Base-by-base conservation (phyloP, 768 basidiomycete species). In the Tricholoma matsutake region DNA sequence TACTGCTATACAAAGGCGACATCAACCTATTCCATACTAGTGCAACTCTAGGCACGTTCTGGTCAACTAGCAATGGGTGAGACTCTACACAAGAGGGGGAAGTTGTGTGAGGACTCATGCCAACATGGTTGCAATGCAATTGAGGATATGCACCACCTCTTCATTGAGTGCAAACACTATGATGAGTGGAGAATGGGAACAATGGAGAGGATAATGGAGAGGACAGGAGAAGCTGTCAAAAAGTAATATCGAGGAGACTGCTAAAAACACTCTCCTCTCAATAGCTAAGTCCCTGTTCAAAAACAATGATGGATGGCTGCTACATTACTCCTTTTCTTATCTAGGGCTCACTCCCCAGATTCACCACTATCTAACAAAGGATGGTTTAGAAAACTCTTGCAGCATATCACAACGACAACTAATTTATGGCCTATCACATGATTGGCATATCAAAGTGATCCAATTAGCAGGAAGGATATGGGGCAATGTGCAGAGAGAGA, bases 201-300 rank as follows among this genome's bases (percentile, higher is more conserved):
- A 7, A 2, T 5, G 3, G 16, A 31, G 2, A 43, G 43, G 8
- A 8, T n/a, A 34, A 22, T 25, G n/a, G 56, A 51, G 11, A 37
- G 9, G 1, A 57, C 51, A 39, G 3, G 6, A 14, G 6, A 61
- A 47, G 52, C 53, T 28, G 5, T 25, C 51, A 11, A 16, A 49
- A 7, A n/a, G 22, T 11, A 7, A 29, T 22, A 47, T 57, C 11
- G 43, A 18, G 28, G 43, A 58, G 28, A 20, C 16, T 9, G 43
- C 32, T 7, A 32, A 20, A 9, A 8, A 3, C 34, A 29, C 13
- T 20, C 52, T 59, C 32, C 18, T 47, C 28, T 16, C 16, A 16
- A 41, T 31, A 57, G 61, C 61, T 53, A 57, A 61, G 51, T 61
- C 35, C 13, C 39, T 61, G 10, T 57, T 61, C 51, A 14, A 14